These are phyloP conservation scores for Rhynchosporium secalis DNA, from an alignment of 2,329 filamentous ascomycete genomes.

Conservation along the genomic window DNA sequence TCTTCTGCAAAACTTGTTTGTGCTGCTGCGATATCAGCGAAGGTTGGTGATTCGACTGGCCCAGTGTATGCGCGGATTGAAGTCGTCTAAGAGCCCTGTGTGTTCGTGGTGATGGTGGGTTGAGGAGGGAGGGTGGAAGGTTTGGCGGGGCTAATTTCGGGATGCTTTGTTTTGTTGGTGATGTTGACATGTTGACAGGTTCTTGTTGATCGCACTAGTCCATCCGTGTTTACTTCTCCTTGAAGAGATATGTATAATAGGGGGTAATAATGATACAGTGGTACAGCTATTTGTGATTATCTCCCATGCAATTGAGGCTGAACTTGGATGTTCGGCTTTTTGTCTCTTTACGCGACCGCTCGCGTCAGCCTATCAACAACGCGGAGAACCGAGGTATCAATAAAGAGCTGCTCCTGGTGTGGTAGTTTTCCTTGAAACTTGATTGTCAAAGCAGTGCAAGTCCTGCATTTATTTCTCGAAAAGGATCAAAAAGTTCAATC, in stretches of 20 bases:
- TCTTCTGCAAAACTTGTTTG: slow-evolving; percentile 46
- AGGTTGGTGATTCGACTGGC: slow-evolving; percentile 51
- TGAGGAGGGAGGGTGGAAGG: slow-evolving; percentile 43
- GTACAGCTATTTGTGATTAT: not conserved
- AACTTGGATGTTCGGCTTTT: not conserved
- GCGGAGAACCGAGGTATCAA: not conserved
- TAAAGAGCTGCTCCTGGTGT: too few relatives aligned
- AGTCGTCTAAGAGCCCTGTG: slow-evolving; percentile 70
- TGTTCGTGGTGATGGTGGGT: slow-evolving; percentile 62
- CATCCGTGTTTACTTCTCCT: not conserved
- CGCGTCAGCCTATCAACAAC: not conserved
- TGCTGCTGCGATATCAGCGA: slow-evolving; percentile 66
- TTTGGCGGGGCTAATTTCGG: slow-evolving; percentile 30
- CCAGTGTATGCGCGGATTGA: slow-evolving; percentile 72
- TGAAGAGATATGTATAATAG: not conserved
- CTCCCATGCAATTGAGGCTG: slow-evolving; percentile 6
- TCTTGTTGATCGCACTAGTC: slow-evolving; percentile 6
- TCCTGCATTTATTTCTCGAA: too few relatives aligned
- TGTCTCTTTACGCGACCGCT: slow-evolving; percentile 9
- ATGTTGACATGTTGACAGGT: slow-evolving; percentile 24
- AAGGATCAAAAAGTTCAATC: too few relatives aligned
- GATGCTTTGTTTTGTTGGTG: slow-evolving; percentile 34
- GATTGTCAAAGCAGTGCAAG: too few relatives aligned
- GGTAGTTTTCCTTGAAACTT: too few relatives aligned
- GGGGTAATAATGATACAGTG: slow-evolving; percentile 1